Base-by-base conservation (phyloP, 106 monocot genomes). In the Allium sativum region DNA sequence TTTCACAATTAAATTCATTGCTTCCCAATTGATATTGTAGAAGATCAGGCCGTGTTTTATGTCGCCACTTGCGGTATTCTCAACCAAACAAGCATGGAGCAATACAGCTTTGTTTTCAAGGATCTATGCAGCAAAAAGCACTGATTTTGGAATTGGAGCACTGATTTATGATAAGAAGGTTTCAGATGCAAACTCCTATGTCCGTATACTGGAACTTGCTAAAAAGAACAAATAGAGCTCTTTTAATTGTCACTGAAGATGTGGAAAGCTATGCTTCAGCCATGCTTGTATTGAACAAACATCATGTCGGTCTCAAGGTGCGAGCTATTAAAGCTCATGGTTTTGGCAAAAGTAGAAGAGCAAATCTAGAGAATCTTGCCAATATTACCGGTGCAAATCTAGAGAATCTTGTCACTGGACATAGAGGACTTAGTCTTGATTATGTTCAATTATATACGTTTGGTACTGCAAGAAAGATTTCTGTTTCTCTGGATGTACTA, bases 251-350 rank as follows among this genome's bases (percentile, higher is more conserved):
- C 45, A 82, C 93, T 42, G 93, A 93, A 68, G 88, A 93, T 82
- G 43, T 88, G 18, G 88, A 93, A 65, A 59, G 77, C 70, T 76
- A 93, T 76, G 85, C 82, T 62, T 59, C 89, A 45, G 58, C 93
- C 18, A 80, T 71, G 65, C 82, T 93, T 66, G 69, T 93, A 55
- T 55, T 89, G 53, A 93, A 93, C 62, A 93, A 89, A 66, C 93
- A 73, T 69, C 88, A 79, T 67, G 80, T 78, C 65, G 93, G 93
- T 62, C 17, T 89, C 12, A 93, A 93, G 93, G 80, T 93, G 41
- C 89, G 93, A 81, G 93, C 85, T 10, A 70, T 93, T 40, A 93
- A 89, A 78, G 80, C 93, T 65, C 93, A 88, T 67, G 93, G 93
- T 46, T 93, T 93, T 88, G 93, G 93, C 56, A 88, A 93, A 68